These are phyloP conservation scores for Cucumis hystrix DNA, from an alignment of 306 rosid genomes.

Conservation along the genomic window DNA sequence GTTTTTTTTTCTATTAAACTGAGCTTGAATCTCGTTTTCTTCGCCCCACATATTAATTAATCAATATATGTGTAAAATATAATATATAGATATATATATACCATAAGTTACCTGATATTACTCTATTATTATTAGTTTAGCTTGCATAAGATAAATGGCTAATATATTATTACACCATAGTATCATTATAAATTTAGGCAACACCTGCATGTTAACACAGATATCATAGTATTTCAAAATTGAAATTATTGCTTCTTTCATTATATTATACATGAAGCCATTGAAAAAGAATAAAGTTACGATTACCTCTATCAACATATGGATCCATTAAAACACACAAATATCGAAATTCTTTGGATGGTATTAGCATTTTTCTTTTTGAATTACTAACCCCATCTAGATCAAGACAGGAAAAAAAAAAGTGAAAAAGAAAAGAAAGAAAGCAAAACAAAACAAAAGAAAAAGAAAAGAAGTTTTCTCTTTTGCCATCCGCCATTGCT, in stretches of 20 bases:
- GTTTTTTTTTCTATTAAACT: too few relatives aligned
- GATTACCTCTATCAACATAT: background rate
- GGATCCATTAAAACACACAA: background rate
- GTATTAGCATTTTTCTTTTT: background rate
- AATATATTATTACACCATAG: background rate
- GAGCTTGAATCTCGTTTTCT: too few relatives aligned
- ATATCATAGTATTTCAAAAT: background rate
- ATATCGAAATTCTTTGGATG: background rate
- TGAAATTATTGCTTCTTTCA: background rate
- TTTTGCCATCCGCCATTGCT: conserved; percentile 3
- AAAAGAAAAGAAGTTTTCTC: conserved; percentile 6
- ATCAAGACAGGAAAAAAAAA: background rate
- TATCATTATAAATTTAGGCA: background rate
- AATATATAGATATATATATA: too few relatives aligned
- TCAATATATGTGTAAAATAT: too few relatives aligned
- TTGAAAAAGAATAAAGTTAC: background rate
- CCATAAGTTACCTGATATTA: too few relatives aligned
- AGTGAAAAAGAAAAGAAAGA: background rate
- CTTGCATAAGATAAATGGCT: background rate
- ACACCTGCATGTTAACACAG: background rate
- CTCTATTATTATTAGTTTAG: background rate
- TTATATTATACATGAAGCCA: background rate
- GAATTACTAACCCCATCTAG: background rate
- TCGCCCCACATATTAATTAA: too few relatives aligned
- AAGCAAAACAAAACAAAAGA: background rate